Evolutionary conservation across 768 basidiomycete species (phyloP).

Genomic region (Atractiella rhizophila): DNA sequence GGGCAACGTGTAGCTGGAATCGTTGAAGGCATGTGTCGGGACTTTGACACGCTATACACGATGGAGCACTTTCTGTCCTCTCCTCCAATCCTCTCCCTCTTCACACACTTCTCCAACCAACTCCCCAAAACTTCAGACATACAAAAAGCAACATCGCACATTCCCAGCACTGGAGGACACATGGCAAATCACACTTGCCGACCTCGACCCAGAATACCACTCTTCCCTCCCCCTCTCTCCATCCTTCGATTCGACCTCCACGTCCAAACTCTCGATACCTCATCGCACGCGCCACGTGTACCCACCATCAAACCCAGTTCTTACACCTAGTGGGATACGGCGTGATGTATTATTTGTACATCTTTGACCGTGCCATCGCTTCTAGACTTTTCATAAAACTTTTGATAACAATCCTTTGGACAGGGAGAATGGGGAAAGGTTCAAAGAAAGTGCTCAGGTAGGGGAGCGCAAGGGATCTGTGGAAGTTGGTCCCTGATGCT

Average conservation of each 20-base stretch:
- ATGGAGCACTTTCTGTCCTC: conserved; percentile 96
- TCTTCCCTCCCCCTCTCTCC: conserved; percentile 34
- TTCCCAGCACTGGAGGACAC: conserved; percentile 52
- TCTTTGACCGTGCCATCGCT: conserved; percentile 88
- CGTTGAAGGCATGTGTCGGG: no score
- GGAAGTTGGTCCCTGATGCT: conserved; percentile 62
- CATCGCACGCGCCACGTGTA: conserved; percentile 57
- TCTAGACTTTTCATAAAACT: conserved; percentile 54
- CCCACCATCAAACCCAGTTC: conserved; percentile 86
- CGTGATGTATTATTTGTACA: conserved; percentile 89
- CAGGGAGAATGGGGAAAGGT: conserved; percentile 52
- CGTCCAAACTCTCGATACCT: conserved; percentile 33
- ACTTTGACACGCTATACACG: conserved; percentile 45
- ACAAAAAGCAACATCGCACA: conserved; percentile 16
- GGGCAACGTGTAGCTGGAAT: no score
- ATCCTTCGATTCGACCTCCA: conserved; percentile 47
- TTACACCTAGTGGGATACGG: conserved; percentile 89
- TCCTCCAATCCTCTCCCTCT: conserved; percentile 48
- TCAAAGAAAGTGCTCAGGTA: conserved; percentile 50
- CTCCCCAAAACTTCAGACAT: conserved; percentile 18
- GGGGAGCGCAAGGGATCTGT: conserved; percentile 80
- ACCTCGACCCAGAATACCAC: conserved; percentile 74
- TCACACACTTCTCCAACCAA: conserved; percentile 23
- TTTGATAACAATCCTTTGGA: conserved; percentile 44
- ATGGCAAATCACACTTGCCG: conserved; percentile 65